phyloP scores from a whole-genome alignment of 2,329 filamentous ascomycete genomes.

The Arthrobotrys entomopaga region DNA sequence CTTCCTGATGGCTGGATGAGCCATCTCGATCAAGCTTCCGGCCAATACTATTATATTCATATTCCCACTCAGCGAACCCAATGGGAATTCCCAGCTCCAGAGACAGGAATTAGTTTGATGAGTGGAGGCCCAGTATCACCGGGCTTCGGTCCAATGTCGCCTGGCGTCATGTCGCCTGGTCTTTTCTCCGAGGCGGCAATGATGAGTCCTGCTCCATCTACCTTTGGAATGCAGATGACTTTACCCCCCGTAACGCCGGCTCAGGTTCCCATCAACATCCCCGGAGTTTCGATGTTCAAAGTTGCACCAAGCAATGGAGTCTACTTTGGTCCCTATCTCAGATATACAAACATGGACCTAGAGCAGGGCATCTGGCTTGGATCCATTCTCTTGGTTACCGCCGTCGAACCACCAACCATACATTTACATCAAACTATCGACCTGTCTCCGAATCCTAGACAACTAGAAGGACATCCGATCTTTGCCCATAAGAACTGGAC shows the following conservation, averaged over 20 bases:
- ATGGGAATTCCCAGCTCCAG: constrained; percentile 87
- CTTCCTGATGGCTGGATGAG: constrained; percentile 98
- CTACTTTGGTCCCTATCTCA: constrained; percentile 95
- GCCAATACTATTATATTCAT: constrained; percentile 99
- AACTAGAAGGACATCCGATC: constrained; percentile 83
- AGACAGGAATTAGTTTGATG: constrained; percentile 55
- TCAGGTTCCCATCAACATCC: constrained; percentile 62
- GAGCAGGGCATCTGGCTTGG: constrained; percentile 91
- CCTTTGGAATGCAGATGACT: constrained; percentile 67
- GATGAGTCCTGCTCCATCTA: constrained; percentile 56
- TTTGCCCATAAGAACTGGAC: constrained; percentile 91
- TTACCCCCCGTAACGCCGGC: constrained; percentile 40
- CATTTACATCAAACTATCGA: constrained; percentile 92
- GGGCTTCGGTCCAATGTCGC: constrained; percentile 54
- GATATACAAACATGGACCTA: constrained; percentile 97
- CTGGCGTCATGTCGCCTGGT: constrained; percentile 63
- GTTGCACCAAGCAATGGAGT: constrained; percentile 93
- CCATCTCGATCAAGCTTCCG: constrained; percentile 92
- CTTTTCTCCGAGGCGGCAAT: constrained; percentile 60
- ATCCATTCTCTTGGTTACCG: constrained; percentile 91
- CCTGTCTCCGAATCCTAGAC: constrained; percentile 88
- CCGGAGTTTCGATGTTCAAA: constrained; percentile 93
- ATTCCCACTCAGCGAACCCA: constrained; percentile 93
- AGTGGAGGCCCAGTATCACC: constrained; percentile 72
- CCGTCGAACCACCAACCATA: constrained; percentile 90